Percentiles rank a stretch among this genome's conserved stretches.
phyloP scores from a whole-genome alignment of 208 protist genomes.

The Acanthamoeba healyi region DNA sequence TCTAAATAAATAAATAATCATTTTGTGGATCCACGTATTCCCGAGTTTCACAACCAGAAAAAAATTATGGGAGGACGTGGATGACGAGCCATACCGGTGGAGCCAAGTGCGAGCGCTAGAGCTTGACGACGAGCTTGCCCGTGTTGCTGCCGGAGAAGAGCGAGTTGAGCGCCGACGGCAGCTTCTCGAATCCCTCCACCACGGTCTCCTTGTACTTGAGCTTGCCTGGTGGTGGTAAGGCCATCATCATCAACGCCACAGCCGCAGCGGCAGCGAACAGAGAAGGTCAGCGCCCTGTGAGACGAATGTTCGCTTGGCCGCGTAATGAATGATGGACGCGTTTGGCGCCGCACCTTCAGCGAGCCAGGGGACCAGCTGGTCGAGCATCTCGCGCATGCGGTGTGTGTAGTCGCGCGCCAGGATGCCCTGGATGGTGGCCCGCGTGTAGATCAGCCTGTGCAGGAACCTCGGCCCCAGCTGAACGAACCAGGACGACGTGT shows the following conservation, averaged over 20 bases:
- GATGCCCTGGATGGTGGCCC: conserved; percentile 71
- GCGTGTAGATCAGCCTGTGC: conserved; percentile 52
- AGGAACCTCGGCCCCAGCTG: conserved; percentile 58
- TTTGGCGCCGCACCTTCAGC: conserved; percentile 34
- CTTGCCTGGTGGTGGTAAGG: background rate
- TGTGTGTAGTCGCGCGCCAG: conserved; percentile 13
- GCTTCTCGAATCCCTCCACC: conserved; percentile 69
- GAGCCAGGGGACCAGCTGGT: conserved; percentile 27
- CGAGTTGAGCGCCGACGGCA: conserved; percentile 30
- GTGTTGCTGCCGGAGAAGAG: conserved; percentile 56
- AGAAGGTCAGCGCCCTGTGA: no score
- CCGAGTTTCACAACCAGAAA: no score
- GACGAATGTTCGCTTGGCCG: no score
- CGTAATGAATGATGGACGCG: no score
- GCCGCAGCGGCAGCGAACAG: no score
- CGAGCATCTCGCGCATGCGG: conserved; percentile 59
- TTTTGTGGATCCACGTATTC: no score
- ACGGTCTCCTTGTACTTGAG: conserved; percentile 65
- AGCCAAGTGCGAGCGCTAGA: no score
- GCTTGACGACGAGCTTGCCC: conserved; percentile 68
- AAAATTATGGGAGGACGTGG: no score
- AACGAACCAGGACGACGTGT: background rate
- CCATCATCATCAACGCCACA: background rate
- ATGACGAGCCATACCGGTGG: no score
- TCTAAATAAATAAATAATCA: no score